These are phyloP conservation scores for Prunus fruticosa DNA, from an alignment of 306 rosid species.

Conservation along the genomic window DNA sequence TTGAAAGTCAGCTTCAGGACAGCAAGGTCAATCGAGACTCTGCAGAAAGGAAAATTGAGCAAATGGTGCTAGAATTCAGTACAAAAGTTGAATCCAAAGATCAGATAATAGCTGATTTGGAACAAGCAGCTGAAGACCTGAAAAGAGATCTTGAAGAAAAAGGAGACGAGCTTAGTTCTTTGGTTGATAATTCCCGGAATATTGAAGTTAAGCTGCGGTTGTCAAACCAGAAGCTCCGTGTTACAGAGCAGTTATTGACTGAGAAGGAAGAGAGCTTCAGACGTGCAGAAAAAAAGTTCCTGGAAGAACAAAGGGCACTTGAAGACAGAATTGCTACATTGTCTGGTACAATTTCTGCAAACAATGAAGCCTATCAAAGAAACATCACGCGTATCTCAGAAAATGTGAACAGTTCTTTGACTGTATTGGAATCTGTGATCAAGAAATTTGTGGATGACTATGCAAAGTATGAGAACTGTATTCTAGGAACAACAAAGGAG, in stretches of 20 bases:
- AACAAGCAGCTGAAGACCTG: slow-evolving; percentile 56
- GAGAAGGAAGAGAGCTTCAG: slow-evolving; percentile 80
- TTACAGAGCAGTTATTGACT: slow-evolving; percentile 74
- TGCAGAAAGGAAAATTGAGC: slow-evolving; percentile 60
- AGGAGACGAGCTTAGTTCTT: slow-evolving; percentile 52
- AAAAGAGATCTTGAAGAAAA: slow-evolving; percentile 76
- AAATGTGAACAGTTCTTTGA: slow-evolving; percentile 31
- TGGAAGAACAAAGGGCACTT: slow-evolving; percentile 55
- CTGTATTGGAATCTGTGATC: slow-evolving; percentile 47
- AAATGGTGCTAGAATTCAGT: slow-evolving; percentile 42
- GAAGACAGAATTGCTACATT: slow-evolving; percentile 54
- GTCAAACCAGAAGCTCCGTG: slow-evolving; percentile 96
- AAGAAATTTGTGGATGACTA: slow-evolving; percentile 39
- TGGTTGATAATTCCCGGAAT: slow-evolving; percentile 55
- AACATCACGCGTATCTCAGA: slow-evolving; percentile 38
- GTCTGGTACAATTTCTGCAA: slow-evolving; percentile 47
- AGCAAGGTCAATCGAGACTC: slow-evolving; percentile 47
- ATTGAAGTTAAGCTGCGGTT: slow-evolving; percentile 90
- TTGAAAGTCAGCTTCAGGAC: slow-evolving; percentile 48
- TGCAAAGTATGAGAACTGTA: slow-evolving; percentile 29
- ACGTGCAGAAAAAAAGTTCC: slow-evolving; percentile 52
- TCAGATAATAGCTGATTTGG: slow-evolving; percentile 56
- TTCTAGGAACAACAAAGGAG: slow-evolving; percentile 47
- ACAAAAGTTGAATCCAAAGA: slow-evolving; percentile 47
- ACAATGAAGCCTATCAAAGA: slow-evolving; percentile 51